Evolutionary conservation across 2,329 filamentous ascomycete species (phyloP), one percentile per base, ranked within the genome.

Genomic region (Fonsecaea monophora): DNA sequence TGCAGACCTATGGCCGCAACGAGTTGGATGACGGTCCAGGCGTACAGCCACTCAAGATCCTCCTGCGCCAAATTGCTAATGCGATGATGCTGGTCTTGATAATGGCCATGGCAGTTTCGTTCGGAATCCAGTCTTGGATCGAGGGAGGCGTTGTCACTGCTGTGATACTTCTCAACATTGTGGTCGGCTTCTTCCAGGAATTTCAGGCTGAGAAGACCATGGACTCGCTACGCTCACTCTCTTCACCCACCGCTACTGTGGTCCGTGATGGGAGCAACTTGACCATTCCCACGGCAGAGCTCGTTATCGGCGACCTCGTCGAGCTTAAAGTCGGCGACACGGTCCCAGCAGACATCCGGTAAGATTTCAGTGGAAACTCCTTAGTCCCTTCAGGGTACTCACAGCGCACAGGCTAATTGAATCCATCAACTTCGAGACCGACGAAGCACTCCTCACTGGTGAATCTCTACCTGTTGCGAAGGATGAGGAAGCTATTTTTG

Each of bases 1-100:
- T 89, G 1, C 81, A 85, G 32, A 77, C 85, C 55, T 84, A 86
- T 77, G 89, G 89, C 3, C 77, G 79, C 15, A 91, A 91, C 70
- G 85, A 90, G 66, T 83, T 91, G 10, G 86, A 92, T 53, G 86
- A 91, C 21, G 88, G 84, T 21, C 87, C 85, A 34, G 86, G 86
- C 34, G 88, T 93, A 56, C 86, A 75, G 84, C 88, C 90, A 82
- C 88, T 84, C 73, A 93, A 89, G 73, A 90, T 91, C 67, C 78
- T 91, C 25, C 79, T 90, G 57, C 82, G 84, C 37, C 89, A 91
- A 74, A 81, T 91, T 61, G 87, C 87, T 66, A 91, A 91, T 76
- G 88, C 88, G 13, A 86, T 91, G 85, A 90, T 86, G 70, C 76
- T 91, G 77, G 77, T 80, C 61, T 79, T 89, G 59, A 84, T 86